phyloP scores from a whole-genome alignment of 768 basidiomycete species.

The Hericium rajendrae region DNA sequence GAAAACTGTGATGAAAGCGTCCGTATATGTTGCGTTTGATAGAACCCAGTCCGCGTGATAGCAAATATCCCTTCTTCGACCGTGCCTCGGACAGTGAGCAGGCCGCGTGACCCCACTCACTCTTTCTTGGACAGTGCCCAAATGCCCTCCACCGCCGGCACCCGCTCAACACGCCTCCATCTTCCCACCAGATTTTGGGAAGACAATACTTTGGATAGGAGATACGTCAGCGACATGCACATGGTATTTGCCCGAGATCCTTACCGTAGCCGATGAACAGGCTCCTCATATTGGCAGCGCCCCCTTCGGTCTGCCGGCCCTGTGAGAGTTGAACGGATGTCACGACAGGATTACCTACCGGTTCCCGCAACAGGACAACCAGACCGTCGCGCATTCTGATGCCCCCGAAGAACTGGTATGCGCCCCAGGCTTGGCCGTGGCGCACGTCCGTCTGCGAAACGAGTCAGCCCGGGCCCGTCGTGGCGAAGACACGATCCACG shows the following conservation, averaged over 20 bases:
- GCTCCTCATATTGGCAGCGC: not conserved
- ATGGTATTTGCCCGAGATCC: not conserved
- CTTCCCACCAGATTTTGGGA: conserved; percentile 12
- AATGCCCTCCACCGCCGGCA: conserved; percentile 7
- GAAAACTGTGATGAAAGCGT: not conserved
- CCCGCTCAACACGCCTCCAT: conserved; percentile 3
- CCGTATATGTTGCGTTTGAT: not conserved
- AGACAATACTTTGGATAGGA: conserved; percentile 7
- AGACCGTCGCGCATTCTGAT: conserved; percentile 13
- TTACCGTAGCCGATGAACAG: conserved; percentile 11
- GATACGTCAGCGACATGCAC: not conserved
- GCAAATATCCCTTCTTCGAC: not conserved
- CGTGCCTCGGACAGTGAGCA: too few species aligned
- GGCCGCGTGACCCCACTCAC: too few species aligned
- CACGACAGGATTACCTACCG: conserved; percentile 1
- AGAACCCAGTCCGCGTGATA: not conserved
- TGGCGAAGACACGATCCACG: not conserved
- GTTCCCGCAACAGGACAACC: conserved; percentile 6
- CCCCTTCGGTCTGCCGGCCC: not conserved
- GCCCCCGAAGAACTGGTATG: conserved; percentile 6
- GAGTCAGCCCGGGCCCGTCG: not conserved
- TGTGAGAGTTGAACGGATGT: not conserved
- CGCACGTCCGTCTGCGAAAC: conserved; percentile 3
- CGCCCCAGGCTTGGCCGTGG: conserved; percentile 5
- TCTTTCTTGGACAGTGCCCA: conserved; percentile 9